Conservation (phyloP, 495 filamentous ascomycete species). For the Penicillium dipodomyicola region DNA sequence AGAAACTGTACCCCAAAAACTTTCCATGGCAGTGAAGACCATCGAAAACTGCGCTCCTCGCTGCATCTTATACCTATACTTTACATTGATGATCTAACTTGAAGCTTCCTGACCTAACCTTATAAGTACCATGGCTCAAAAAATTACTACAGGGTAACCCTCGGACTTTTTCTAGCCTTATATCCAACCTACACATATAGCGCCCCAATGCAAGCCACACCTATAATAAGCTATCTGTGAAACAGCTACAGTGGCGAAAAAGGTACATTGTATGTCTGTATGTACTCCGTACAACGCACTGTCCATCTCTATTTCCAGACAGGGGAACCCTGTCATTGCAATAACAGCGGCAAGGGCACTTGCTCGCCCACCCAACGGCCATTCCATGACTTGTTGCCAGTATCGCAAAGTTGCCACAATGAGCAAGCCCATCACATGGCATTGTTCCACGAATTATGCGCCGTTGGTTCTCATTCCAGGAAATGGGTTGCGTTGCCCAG, state of each 20-base stretch:
- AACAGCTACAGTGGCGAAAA: background rate
- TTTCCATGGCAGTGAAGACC: background rate
- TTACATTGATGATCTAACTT: too few relatives aligned
- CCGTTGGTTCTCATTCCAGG: background rate
- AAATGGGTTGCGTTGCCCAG: background rate
- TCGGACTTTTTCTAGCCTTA: background rate
- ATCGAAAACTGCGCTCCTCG: background rate
- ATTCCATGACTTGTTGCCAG: background rate
- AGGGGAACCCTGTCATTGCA: background rate
- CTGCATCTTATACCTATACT: background rate
- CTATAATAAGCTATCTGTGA: background rate
- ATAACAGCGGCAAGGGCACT: background rate
- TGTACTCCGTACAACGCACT: background rate
- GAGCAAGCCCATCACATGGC: background rate
- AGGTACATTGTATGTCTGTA: background rate
- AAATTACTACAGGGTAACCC: background rate
- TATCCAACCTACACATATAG: background rate
- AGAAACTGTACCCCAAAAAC: too few relatives aligned
- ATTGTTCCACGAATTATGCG: background rate
- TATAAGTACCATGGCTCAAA: too few relatives aligned
- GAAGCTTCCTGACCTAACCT: too few relatives aligned
- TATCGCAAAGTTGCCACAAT: background rate
- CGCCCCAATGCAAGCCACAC: background rate
- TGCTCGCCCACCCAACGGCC: background rate
- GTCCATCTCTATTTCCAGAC: background rate